These are phyloP conservation scores for Flaveria bidentis DNA, from an alignment of 129 eudicot genomes.

Conservation along the genomic window DNA sequence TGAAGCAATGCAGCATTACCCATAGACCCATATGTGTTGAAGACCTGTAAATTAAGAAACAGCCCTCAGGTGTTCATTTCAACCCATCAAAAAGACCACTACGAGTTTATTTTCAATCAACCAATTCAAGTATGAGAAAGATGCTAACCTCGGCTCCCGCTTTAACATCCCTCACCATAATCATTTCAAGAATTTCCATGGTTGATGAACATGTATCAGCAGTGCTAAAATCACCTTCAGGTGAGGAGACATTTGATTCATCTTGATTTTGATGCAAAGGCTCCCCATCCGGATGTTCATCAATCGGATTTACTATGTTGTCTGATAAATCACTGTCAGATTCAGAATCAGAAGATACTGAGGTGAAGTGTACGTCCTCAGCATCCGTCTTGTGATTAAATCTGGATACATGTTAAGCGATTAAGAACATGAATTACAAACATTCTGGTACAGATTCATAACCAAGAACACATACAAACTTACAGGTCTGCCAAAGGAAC, in stretches of 20 bases:
- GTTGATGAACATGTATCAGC: slow-evolving; percentile 34
- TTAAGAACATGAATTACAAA: not conserved
- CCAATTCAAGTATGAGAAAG: not conserved
- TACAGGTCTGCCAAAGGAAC: slow-evolving; percentile 98
- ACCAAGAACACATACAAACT: slow-evolving; percentile 35
- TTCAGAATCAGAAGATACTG: slow-evolving; percentile 52
- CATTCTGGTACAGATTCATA: not conserved
- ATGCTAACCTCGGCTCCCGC: slow-evolving; percentile 77
- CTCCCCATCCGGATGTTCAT: slow-evolving; percentile 26
- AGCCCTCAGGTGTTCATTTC: not conserved
- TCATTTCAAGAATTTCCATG: slow-evolving; percentile 66
- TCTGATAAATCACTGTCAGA: slow-evolving; percentile 43
- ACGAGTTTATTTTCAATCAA: too few species aligned
- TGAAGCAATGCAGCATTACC: slow-evolving; percentile 99
- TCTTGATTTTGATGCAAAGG: slow-evolving; percentile 25
- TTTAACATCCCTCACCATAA: slow-evolving; percentile 83
- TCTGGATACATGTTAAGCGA: slow-evolving; percentile 32
- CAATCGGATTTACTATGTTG: slow-evolving; percentile 25
- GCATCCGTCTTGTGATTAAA: slow-evolving; percentile 92
- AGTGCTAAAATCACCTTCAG: slow-evolving; percentile 13
- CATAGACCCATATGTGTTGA: slow-evolving; percentile 84
- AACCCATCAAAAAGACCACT: not conserved
- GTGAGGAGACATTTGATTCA: slow-evolving; percentile 23
- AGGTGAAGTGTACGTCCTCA: slow-evolving; percentile 88
- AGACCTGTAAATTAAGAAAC: slow-evolving; percentile 54